Base-by-base conservation (phyloP, 2,329 filamentous ascomycete genomes). In the Curvularia lunata region DNA sequence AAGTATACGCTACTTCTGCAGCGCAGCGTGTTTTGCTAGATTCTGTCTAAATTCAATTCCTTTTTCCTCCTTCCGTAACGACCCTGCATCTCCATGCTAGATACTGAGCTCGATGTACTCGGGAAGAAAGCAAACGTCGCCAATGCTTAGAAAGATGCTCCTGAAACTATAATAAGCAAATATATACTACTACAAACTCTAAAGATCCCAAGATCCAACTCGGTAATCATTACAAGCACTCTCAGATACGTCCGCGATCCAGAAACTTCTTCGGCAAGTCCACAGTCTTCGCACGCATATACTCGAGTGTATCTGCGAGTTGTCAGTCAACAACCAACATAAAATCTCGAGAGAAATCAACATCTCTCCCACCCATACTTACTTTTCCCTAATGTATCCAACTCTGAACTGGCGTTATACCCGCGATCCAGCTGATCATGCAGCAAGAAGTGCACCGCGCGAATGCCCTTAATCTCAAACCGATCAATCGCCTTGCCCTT, bases 361-460 rank as follows among this genome's bases (percentile, higher is more conserved):
- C 16, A 32, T 21, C n/a, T 5, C 37, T 2, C n/a, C 6, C 6
- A 2, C 18, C 12, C 2, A 12, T 4, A 48, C 56, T 55, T 52
- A 59, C 51, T 66, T 59, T 59, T 65, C 41, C 48, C 55, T 23
- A 58, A 30, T 8, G 55, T 58, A 49, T 58, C 50, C 19, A 54
- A 27, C 10, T 41, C 46, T 5, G 45, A 49, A 49, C 45, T 49
- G 10, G 55, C 52, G 34, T 54, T 58, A 10, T 54, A 58, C 13
- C 78, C 78, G 0, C 79, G 70, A 52, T 80, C 79, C 3, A 82
- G 64, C 56, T 81, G 79, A 62, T 82, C 79, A 49, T 79, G 72
- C 21, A 82, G 62, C 27, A 81, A 63, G 56, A 79, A 78, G 54
- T 79, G 77, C 28, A 79, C 76, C 45, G 49, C 49, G 0, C 46